phyloP scores from a whole-genome alignment of 169 alveolate species.

The Plasmodium yoelii region DNA sequence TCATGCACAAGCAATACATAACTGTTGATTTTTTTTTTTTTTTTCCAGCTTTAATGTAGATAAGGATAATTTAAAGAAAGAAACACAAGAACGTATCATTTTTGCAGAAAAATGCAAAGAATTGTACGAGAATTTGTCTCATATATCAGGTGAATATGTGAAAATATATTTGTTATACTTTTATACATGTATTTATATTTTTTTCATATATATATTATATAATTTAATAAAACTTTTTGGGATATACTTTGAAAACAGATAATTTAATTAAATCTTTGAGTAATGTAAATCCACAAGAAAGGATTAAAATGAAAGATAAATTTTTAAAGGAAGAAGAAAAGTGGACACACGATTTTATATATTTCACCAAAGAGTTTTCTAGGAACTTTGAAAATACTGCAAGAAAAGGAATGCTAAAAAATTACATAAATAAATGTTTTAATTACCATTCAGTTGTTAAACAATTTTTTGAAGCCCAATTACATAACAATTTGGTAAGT shows the following conservation, averaged over 20 bases:
- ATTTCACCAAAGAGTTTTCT: constrained; percentile 57
- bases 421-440: constrained; percentile 41
- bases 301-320: constrained; percentile 1
- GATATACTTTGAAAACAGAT: constrained; percentile 3
- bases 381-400: constrained; percentile 28
- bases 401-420: constrained; percentile 23
- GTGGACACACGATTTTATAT: constrained; percentile 70
- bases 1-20: background rate
- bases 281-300: constrained; percentile 26
- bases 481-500: constrained; percentile 23
- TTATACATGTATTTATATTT: no score
- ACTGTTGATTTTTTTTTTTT: background rate
- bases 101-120: constrained; percentile 37
- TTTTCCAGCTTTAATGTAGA: constrained; percentile 28
- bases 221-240: background rate
- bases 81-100: background rate
- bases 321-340: constrained; percentile 57
- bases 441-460: constrained; percentile 53
- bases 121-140: constrained; percentile 60
- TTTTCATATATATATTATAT: background rate
- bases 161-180: background rate
- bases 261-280: constrained; percentile 13
- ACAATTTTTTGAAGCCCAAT: constrained; percentile 38
- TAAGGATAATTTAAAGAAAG: constrained; percentile 21
- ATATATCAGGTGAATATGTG: constrained; percentile 42